Evolutionary conservation across 2,329 filamentous ascomycete genomes (phyloP), one percentile per base, ranked within the genome.

Genomic region (Hypoxylon sp.): DNA sequence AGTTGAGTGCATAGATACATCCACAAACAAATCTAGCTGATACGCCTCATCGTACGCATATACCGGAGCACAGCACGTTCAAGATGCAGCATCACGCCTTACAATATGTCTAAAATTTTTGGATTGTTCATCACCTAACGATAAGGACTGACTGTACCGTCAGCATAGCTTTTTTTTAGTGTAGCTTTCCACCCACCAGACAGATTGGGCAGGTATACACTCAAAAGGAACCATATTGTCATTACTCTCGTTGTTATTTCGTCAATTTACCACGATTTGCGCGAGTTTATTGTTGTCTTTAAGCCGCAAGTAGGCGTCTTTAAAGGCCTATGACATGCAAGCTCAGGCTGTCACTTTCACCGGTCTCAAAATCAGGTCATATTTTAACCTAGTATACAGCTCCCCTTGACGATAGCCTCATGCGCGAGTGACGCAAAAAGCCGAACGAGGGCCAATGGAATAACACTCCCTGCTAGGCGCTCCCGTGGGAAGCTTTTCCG

Each of bases 351-450:
- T 12, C 41, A 25, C 50, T 16, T 48, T 58, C 37, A 27, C 63
- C 67, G 67, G 64, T 69, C 39, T 63, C 60, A 56, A 34, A 34
- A 34, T 19, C 47, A 16, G 19, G 57, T 53, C 32, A 27, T 29
- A 47, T 43, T 30, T 53, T 50, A 30, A 58, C 52, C 61, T 43
- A 55, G 50, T 29, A 55, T 19, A 32, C 63, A 39, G 48, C 46
- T 62, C 54, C 51, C 45, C 37, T 56, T 57, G 34, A 61, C 48
- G 52, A 60, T 58, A 63, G 61, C 62, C 55, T 65, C 64, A 61
- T 63, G 52, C 61, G 58, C 34, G 54, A 61, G 55, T 45, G 32
- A 51, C 59, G 53, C 30, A 21, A 56, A 53, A 14, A 29, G 52
- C 11, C 23, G 25, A 57, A 16, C 43, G 5, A 54, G 25, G 23